Conservation (phyloP, 1,284 basidiomycete genomes). For the Irpex sp. region DNA sequence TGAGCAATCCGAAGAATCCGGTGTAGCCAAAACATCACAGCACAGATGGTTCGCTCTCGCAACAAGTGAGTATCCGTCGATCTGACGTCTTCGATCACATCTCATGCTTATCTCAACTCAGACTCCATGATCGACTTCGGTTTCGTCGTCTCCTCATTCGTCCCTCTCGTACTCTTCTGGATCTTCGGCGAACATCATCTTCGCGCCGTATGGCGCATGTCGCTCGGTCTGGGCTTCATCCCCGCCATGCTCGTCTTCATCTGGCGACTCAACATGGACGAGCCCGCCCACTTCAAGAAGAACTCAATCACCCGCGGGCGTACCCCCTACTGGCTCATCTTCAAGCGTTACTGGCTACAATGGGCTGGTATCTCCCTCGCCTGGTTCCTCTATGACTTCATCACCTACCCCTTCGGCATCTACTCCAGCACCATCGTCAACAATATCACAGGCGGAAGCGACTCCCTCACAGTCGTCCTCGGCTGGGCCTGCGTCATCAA, state of each 20-base stretch:
- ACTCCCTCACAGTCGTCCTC: constrained; percentile 56
- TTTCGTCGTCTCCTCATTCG: constrained; percentile 81
- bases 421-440: constrained; percentile 81
- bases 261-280: constrained; percentile 86
- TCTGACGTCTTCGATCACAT: neutral
- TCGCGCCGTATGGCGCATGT: constrained; percentile 83
- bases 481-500: constrained; percentile 80
- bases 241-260: constrained; percentile 80
- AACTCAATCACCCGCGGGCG: constrained; percentile 72
- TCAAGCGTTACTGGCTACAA: constrained; percentile 77
- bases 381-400: constrained; percentile 88
- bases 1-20: constrained; percentile 84
- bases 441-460: constrained; percentile 52
- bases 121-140: constrained; percentile 89
- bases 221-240: constrained; percentile 84
- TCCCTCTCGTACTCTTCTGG: constrained; percentile 83
- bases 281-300: constrained; percentile 69
- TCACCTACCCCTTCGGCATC: constrained; percentile 76
- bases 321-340: constrained; percentile 77
- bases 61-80: constrained; percentile 54
- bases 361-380: constrained; percentile 67
- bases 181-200: constrained; percentile 83
- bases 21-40: constrained; percentile 75
- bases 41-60: constrained; percentile 86
- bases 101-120: constrained; percentile 23